A percentile compares a stretch with the other conserved stretches of the same genome.
These are phyloP conservation scores for Hypoxylon crocopeplum DNA, from an alignment of 495 filamentous ascomycete genomes.

Conservation along the genomic window DNA sequence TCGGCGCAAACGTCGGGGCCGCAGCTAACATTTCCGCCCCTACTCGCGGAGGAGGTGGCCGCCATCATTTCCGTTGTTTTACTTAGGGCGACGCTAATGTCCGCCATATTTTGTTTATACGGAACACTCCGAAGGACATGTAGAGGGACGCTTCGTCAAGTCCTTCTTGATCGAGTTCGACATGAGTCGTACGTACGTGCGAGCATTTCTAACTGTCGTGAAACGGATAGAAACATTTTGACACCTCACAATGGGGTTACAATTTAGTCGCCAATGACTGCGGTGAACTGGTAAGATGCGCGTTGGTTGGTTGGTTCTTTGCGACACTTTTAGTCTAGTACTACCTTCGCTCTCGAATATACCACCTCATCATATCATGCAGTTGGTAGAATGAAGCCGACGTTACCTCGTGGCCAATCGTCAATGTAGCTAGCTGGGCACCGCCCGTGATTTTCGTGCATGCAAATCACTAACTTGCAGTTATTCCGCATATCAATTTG, in stretches of 20 bases:
- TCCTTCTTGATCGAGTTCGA: conserved; percentile 8
- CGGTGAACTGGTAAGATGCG: neutral
- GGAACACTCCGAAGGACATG: conserved; percentile 6
- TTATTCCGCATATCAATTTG: neutral
- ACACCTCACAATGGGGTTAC: neutral
- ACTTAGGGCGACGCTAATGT: conserved; percentile 21
- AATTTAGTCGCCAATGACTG: conserved; percentile 3
- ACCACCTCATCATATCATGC: conserved; percentile 14
- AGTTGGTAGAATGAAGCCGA: conserved; percentile 12
- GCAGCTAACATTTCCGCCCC: conserved; percentile 13
- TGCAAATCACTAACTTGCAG: conserved; percentile 8
- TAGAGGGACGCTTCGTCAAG: neutral
- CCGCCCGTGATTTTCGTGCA: neutral
- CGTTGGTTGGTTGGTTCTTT: conserved; percentile 19
- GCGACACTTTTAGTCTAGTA: conserved; percentile 1
- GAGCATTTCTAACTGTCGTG: conserved; percentile 2
- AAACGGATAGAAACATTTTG: conserved; percentile 2
- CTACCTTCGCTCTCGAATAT: conserved; percentile 15
- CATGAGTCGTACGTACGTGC: conserved; percentile 7
- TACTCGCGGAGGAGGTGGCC: conserved; percentile 10
- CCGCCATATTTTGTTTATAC: conserved; percentile 21
- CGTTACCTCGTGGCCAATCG: conserved; percentile 10
- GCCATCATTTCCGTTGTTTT: conserved; percentile 35
- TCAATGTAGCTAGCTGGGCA: neutral
- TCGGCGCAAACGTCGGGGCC: conserved; percentile 14